Conservation (phyloP, 495 filamentous ascomycete genomes). For the Arthonia radiata region DNA sequence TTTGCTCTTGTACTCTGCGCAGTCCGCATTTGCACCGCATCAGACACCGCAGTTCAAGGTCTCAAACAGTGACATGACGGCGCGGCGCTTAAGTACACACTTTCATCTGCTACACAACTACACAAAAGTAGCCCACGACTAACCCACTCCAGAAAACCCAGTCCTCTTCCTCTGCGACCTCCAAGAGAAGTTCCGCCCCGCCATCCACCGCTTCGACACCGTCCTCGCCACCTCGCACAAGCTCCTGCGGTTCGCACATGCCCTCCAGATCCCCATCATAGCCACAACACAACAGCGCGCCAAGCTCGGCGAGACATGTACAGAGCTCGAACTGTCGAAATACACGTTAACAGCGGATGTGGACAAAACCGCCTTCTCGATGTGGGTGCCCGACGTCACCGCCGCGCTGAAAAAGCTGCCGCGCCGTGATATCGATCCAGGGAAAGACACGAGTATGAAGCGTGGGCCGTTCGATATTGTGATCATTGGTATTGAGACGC, state of each 20-base stretch:
- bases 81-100: no score
- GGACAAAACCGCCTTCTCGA: conserved; percentile 82
- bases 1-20: no score
- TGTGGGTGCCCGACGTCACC: conserved; percentile 25
- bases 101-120: no score
- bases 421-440: conserved; percentile 17
- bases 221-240: conserved; percentile 29
- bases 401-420: conserved; percentile 13
- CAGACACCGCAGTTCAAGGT: no score
- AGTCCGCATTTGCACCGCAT: no score
- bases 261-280: conserved; percentile 51
- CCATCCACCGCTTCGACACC: conserved; percentile 56
- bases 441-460: conserved; percentile 8
- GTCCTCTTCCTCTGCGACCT: conserved; percentile 96
- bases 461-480: conserved; percentile 21
- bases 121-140: no score
- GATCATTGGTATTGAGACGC: conserved; percentile 72
- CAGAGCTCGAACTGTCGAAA: conserved; percentile 31
- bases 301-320: conserved; percentile 51
- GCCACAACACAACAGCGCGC: conserved; percentile 61
- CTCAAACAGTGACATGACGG: no score
- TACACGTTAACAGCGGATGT: conserved; percentile 24
- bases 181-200: conserved; percentile 72
- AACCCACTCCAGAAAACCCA: no score
- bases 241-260: conserved; percentile 22